A percentile compares a stretch with the other conserved stretches of the same genome.
phyloP scores from a whole-genome alignment of 768 basidiomycete genomes.

The Pleurotus tuoliensis region DNA sequence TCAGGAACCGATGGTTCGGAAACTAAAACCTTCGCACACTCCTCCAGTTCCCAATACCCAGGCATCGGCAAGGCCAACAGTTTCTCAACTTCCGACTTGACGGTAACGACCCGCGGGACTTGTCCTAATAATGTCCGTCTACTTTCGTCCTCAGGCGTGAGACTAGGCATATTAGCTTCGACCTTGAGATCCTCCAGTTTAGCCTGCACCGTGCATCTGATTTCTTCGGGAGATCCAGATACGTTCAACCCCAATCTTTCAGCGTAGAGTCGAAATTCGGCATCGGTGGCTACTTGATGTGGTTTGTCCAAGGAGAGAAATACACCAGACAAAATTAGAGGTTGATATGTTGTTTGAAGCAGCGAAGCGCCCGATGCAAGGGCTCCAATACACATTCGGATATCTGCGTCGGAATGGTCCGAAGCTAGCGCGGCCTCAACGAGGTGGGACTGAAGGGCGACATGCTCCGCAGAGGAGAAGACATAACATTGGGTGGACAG shows the following conservation, averaged over 20 bases:
- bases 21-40: slow-evolving; percentile 31
- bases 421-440: slow-evolving; percentile 37
- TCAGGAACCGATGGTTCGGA: slow-evolving; percentile 10
- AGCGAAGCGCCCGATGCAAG: slow-evolving; percentile 45
- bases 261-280: slow-evolving; percentile 35
- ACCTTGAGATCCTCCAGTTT: slow-evolving; percentile 32
- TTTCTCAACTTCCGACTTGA: slow-evolving; percentile 41
- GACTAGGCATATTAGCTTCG: slow-evolving; percentile 15
- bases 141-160: slow-evolving; percentile 12
- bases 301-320: slow-evolving; percentile 39
- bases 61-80: slow-evolving; percentile 43
- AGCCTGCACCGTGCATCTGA: slow-evolving; percentile 32
- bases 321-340: slow-evolving; percentile 40
- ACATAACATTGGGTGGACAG: slow-evolving; percentile 44
- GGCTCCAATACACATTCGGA: slow-evolving; percentile 46
- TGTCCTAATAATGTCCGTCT: slow-evolving; percentile 37
- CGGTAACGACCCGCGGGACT: slow-evolving; percentile 37
- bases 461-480: slow-evolving; percentile 38
- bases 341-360: slow-evolving; percentile 46
- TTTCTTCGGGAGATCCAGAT: slow-evolving; percentile 31
- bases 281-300: slow-evolving; percentile 21
- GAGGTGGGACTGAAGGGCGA: slow-evolving; percentile 36
- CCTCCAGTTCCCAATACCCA: slow-evolving; percentile 44
- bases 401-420: slow-evolving; percentile 23
- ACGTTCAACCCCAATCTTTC: slow-evolving; percentile 35